Base-by-base conservation (phyloP, 352 stramenopile species). In the Thraustotheca clavata region DNA sequence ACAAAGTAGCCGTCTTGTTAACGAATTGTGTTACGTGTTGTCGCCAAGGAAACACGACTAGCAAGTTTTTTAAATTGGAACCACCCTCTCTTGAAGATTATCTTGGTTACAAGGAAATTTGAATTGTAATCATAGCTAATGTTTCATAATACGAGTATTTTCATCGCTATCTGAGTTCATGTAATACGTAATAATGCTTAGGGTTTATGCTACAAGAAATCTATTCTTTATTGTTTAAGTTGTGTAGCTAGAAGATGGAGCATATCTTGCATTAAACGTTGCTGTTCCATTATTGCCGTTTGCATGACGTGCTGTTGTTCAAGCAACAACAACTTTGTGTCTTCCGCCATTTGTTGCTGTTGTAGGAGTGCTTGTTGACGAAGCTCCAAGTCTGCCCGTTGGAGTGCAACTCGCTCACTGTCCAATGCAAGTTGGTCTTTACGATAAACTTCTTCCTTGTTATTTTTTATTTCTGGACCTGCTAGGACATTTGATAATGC, bases 91-190 rank as follows among this genome's bases (percentile, higher is more conserved):
- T 60, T 14, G 20, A 60, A 24, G 49, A 50, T 16, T 60, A 60
- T 43, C 49, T 55, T 14, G 16, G 49, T 1, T 31, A 50, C 24
- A 16, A 60, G 66, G 98, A 98, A 7, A 97, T 90, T 43, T 43
- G 38, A 43, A 43, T 43, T 20, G 20, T 43, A 20, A 43, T 43
- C 38, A 43, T 43, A 43, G 38, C 38, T 20, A 43, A 18, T 18
- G 38, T 43, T 16, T 43, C n/a, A n/a, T n/a, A n/a, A n/a, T n/a
- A n/a, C n/a, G n/a, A n/a, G n/a, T n/a, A n/a, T n/a, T n/a, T n/a
- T n/a, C n/a, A n/a, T n/a, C n/a, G n/a, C n/a, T n/a, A n/a, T n/a
- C n/a, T n/a, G n/a, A n/a, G n/a, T n/a, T n/a, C n/a, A n/a, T n/a
- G n/a, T n/a, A n/a, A n/a, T n/a, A n/a, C n/a, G n/a, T n/a, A n/a